Evolutionary conservation across 129 eudicot genomes (phyloP).

Genomic region (Sambucus nigra): DNA sequence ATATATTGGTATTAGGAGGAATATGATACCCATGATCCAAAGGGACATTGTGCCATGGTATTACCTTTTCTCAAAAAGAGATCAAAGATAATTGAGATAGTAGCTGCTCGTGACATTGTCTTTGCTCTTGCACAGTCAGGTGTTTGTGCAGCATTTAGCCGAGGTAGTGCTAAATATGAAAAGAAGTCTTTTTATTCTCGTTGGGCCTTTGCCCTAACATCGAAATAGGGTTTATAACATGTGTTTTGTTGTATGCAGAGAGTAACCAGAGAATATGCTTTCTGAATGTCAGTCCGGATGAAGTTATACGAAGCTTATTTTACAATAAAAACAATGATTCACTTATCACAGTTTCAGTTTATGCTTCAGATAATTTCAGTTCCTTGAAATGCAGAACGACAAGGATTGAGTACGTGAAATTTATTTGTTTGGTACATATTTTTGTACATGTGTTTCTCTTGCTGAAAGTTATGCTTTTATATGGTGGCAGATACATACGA

Average conservation of each 20-base stretch:
- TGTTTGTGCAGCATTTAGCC: constrained; percentile 58
- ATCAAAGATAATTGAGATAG: constrained; percentile 54
- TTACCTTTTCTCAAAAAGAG: constrained; percentile 42
- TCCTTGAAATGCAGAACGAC: constrained; percentile 72
- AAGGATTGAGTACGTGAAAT: constrained; percentile 40
- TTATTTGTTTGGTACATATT: not conserved
- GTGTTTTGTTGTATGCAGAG: constrained; percentile 32
- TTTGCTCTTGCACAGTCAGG: constrained; percentile 69
- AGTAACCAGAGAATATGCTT: constrained; percentile 59
- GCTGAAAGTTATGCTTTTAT: not conserved
- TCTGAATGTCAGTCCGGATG: constrained; percentile 50
- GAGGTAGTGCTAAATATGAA: constrained; percentile 24
- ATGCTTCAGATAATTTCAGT: constrained; percentile 57
- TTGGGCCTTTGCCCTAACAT: not conserved
- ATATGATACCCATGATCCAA: constrained; percentile 54
- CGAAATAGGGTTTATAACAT: not conserved
- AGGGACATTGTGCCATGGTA: constrained; percentile 35
- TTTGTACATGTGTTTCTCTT: not conserved
- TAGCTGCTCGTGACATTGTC: constrained; percentile 65
- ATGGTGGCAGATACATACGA: constrained; percentile 34
- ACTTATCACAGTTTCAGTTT: constrained; percentile 64
- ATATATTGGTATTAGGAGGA: constrained; percentile 9
- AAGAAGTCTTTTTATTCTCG: not conserved
- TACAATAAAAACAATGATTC: constrained; percentile 64
- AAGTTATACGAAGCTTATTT: constrained; percentile 61